Evolutionary conservation across 768 basidiomycete species (phyloP).

Genomic region (Cystofilobasidium macerans): DNA sequence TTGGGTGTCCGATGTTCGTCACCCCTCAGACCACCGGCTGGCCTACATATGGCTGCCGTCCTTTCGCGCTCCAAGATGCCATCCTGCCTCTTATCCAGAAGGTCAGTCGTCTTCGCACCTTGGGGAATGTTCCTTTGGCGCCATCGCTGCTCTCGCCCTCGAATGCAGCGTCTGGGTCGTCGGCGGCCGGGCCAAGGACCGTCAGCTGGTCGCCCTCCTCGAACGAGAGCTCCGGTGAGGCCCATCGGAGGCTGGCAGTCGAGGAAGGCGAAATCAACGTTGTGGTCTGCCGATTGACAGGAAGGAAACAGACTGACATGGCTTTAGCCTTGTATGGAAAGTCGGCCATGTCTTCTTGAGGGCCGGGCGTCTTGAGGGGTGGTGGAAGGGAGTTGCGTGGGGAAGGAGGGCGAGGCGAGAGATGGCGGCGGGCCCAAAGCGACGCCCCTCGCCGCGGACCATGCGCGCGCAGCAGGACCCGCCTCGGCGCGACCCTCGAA

Average conservation of each 20-base stretch:
- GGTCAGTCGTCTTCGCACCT: no score
- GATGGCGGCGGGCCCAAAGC: not conserved
- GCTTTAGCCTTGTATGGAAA: not conserved
- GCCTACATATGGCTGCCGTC: no score
- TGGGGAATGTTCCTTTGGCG: constrained; percentile 6
- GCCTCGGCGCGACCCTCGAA: no score
- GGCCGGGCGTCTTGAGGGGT: not conserved
- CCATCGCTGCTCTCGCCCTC: constrained; percentile 10
- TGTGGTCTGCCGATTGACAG: no score
- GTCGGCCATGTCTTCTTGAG: not conserved
- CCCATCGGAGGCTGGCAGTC: not conserved
- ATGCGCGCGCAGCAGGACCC: no score
- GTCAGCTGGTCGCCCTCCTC: constrained; percentile 2
- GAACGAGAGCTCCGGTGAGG: constrained; percentile 14
- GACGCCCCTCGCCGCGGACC: no score
- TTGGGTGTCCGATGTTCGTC: no score
- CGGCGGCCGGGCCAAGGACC: not conserved
- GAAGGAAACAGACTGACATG: not conserved
- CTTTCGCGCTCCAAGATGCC: no score
- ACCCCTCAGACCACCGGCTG: no score
- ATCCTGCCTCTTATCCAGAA: no score
- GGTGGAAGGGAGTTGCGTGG: not conserved
- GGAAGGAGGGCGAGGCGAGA: not conserved
- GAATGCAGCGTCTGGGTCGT: not conserved
- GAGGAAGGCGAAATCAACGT: not conserved